phyloP scores from a whole-genome alignment of 2,329 filamentous ascomycete genomes.

The Ploettnerulaceae sp. region DNA sequence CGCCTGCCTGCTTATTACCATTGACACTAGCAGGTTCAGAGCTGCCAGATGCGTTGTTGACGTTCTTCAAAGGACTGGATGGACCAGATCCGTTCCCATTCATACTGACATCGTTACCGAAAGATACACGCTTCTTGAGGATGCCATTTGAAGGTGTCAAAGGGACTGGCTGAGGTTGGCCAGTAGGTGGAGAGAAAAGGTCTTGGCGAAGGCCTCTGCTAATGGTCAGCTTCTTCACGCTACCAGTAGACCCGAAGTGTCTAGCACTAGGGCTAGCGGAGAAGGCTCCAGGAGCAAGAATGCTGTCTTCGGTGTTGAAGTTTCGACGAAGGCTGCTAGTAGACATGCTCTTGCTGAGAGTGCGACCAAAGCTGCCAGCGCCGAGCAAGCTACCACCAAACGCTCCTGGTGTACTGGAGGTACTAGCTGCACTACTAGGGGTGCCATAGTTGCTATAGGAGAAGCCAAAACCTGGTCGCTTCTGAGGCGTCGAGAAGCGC shows the following conservation, averaged over 20 bases:
- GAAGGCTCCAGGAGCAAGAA: slow-evolving; percentile 81
- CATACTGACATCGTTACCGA: slow-evolving; percentile 62
- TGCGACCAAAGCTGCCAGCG: slow-evolving; percentile 52
- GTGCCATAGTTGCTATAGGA: slow-evolving; percentile 90
- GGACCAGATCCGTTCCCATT: slow-evolving; percentile 37
- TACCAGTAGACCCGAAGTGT: slow-evolving; percentile 61
- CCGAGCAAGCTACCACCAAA: slow-evolving; percentile 62
- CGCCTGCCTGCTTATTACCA: slow-evolving; percentile 43
- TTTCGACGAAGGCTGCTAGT: slow-evolving; percentile 79
- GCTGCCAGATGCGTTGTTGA: slow-evolving; percentile 34
- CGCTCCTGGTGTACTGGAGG: slow-evolving; percentile 61
- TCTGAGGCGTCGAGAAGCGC: slow-evolving; percentile 77
- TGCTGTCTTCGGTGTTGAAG: slow-evolving; percentile 78
- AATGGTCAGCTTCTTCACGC: slow-evolving; percentile 87
- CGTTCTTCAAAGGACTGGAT: slow-evolving; percentile 34
- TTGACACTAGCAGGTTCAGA: slow-evolving; percentile 29
- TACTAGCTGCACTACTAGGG: slow-evolving; percentile 65
- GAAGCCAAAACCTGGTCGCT: slow-evolving; percentile 83
- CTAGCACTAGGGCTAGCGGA: slow-evolving; percentile 61
- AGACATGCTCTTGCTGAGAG: slow-evolving; percentile 83
- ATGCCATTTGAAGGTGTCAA: slow-evolving; percentile 40
- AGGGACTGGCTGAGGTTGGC: slow-evolving; percentile 29
- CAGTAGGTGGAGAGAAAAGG: slow-evolving; percentile 55
- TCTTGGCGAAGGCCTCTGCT: slow-evolving; percentile 79
- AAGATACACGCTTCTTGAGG: slow-evolving; percentile 84